These are phyloP conservation scores for Penicillium angulare DNA, from an alignment of 495 filamentous ascomycete genomes.

Conservation along the genomic window DNA sequence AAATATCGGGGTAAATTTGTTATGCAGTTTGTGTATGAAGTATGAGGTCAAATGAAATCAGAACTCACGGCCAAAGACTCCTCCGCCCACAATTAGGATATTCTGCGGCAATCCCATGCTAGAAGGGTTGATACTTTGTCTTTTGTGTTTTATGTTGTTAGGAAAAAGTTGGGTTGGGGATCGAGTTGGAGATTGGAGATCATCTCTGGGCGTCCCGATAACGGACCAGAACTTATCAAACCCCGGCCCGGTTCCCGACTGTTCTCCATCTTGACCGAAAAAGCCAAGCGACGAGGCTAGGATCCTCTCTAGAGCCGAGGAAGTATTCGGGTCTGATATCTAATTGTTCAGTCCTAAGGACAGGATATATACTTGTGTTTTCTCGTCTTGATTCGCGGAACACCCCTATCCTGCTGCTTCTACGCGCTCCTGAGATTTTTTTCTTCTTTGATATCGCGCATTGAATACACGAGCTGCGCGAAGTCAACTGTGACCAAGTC, in stretches of 20 bases:
- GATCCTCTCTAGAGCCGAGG: too few relatives aligned
- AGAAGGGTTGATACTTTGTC: not conserved
- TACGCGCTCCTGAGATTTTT: not conserved
- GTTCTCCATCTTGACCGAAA: slow-evolving; percentile 3
- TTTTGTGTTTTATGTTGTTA: not conserved
- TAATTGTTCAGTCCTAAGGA: too few relatives aligned
- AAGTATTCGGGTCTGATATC: too few relatives aligned
- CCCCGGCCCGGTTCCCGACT: slow-evolving; percentile 3
- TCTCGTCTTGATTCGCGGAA: not conserved
- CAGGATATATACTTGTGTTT: too few relatives aligned
- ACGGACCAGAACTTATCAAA: slow-evolving; percentile 7
- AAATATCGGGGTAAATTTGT: not conserved
- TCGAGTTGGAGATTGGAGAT: slow-evolving; percentile 4
- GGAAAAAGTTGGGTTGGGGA: not conserved
- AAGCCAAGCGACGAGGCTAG: too few relatives aligned
- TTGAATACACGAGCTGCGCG: not conserved
- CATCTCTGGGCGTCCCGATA: slow-evolving; percentile 13
- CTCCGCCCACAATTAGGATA: slow-evolving; percentile 74
- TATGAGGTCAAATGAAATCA: too few relatives aligned
- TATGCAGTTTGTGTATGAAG: not conserved
- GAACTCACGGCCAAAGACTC: slow-evolving; percentile 69
- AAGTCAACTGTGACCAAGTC: too few relatives aligned
- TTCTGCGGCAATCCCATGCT: slow-evolving; percentile 45
- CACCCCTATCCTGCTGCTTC: not conserved
- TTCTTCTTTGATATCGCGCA: not conserved